Conservation (phyloP, 73 alveolate species). For the Tetrahymena borealis region DNA sequence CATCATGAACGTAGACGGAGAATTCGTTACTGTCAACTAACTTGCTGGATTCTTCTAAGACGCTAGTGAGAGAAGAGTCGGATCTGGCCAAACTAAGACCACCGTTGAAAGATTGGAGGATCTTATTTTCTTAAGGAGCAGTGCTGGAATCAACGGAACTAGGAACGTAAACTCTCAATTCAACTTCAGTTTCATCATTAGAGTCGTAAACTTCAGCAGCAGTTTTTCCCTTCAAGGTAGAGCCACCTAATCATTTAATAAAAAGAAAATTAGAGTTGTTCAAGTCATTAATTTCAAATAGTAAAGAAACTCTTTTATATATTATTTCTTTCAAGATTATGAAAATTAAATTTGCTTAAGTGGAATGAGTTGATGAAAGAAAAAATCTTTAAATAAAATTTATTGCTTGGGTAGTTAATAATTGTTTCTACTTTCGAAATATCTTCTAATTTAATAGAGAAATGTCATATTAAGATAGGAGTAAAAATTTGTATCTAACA, state of each 20-base stretch:
- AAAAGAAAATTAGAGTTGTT: background rate
- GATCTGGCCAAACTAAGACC: background rate
- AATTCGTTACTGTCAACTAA: background rate
- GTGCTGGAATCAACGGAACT: background rate
- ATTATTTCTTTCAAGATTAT: too few relatives aligned
- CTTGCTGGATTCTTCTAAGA: background rate
- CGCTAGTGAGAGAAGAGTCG: background rate
- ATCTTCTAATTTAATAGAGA: too few relatives aligned
- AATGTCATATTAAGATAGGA: too few relatives aligned
- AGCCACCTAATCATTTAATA: background rate
- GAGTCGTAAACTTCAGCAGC: background rate
- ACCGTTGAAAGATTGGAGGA: background rate
- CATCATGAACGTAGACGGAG: background rate
- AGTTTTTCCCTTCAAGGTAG: background rate
- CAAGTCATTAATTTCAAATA: too few relatives aligned
- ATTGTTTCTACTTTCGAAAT: too few relatives aligned
- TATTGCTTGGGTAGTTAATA: background rate
- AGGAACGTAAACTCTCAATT: background rate
- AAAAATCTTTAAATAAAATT: background rate
- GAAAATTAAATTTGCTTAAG: too few relatives aligned
- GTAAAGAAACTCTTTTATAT: too few relatives aligned
- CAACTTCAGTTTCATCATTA: background rate
- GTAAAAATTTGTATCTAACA: too few relatives aligned
- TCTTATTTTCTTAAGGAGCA: background rate
- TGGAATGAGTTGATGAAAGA: background rate